Evolutionary conservation across 208 protist species (phyloP).

Genomic region (Tritrichomonas foetus): DNA sequence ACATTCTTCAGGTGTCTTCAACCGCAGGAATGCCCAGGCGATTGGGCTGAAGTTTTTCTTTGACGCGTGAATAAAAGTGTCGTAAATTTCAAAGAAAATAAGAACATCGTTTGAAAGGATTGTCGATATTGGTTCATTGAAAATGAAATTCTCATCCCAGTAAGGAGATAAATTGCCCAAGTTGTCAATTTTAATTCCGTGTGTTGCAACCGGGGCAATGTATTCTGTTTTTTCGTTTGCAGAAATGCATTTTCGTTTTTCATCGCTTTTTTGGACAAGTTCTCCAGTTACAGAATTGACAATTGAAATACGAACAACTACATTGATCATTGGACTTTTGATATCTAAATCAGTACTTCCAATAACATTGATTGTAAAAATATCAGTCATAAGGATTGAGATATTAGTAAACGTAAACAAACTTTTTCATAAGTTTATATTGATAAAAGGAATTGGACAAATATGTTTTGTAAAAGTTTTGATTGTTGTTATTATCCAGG

Average conservation of each 20-base stretch:
- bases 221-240: slow-evolving; percentile 15
- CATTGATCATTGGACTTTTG: background rate
- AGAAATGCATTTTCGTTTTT: background rate
- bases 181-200: background rate
- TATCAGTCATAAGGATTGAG: background rate
- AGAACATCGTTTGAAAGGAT: background rate
- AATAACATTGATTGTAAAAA: background rate
- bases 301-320: background rate
- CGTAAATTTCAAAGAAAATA: slow-evolving; percentile 18
- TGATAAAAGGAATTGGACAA: no score
- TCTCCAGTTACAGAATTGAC: background rate
- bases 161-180: background rate
- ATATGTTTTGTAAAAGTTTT: no score
- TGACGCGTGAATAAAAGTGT: background rate
- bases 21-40: background rate
- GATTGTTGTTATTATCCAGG: no score
- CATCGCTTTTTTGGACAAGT: background rate
- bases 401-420: background rate
- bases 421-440: no score
- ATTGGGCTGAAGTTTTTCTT: background rate
- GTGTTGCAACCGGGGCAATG: background rate
- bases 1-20: background rate
- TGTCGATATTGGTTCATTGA: background rate
- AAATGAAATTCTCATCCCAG: slow-evolving; percentile 29
- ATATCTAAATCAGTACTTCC: background rate